Percentiles rank a stretch among this genome's conserved stretches.
Evolutionary conservation across 208 protist genomes (phyloP).

Genomic region (Vickermania spadyakhi): DNA sequence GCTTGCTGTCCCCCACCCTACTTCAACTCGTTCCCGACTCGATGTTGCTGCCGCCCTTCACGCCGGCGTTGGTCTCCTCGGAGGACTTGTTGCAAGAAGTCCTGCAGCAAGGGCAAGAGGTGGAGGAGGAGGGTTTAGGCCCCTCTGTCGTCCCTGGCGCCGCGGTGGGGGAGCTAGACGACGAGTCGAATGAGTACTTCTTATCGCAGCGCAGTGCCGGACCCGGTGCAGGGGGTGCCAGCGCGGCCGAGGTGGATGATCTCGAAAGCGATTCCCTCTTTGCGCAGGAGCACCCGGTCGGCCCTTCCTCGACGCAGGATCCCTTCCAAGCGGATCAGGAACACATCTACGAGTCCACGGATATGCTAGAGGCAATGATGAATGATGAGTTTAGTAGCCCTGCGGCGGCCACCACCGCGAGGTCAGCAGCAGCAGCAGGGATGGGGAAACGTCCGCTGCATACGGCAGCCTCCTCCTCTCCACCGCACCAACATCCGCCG

Average conservation of each 20-base stretch:
- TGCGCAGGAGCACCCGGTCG: conserved; percentile 12
- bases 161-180: neutral
- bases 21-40: conserved; percentile 77
- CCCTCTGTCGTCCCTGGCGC: too few species aligned
- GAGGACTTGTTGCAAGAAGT: conserved; percentile 60
- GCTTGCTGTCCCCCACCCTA: conserved; percentile 69
- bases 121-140: conserved; percentile 1
- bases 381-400: conserved; percentile 9
- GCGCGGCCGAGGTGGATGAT: conserved; percentile 53
- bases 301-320: conserved; percentile 5
- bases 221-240: conserved; percentile 18
- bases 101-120: conserved; percentile 22
- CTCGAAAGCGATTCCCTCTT: conserved; percentile 25
- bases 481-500: neutral
- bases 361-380: conserved; percentile 63
- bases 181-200: conserved; percentile 14
- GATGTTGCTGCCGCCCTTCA: conserved; percentile 65
- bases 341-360: conserved; percentile 56
- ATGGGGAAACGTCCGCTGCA: neutral
- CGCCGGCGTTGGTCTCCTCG: conserved; percentile 42
- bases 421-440: neutral
- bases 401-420: neutral
- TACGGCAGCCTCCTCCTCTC: neutral
- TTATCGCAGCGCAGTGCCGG: conserved; percentile 24
- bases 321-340: conserved; percentile 33